Evolutionary conservation across 2,329 filamentous ascomycete genomes (phyloP).

Genomic region (Botrytis hyacinthi): DNA sequence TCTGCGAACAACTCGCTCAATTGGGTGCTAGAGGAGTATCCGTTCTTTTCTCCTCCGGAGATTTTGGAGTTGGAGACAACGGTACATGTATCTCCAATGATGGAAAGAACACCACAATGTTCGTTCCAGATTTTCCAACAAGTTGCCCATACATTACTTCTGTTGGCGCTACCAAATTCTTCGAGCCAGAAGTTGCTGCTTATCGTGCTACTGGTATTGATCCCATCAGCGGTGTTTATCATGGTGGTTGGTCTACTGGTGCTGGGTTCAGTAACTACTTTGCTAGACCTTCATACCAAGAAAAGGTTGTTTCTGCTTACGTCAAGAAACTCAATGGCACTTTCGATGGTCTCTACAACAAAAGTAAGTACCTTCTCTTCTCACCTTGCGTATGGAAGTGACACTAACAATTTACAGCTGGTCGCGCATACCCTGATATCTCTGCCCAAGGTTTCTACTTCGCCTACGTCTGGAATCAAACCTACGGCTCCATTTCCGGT

Average conservation of each 20-base stretch:
- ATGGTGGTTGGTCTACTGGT: constrained; percentile 42
- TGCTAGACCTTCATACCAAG: constrained; percentile 47
- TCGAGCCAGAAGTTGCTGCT: constrained; percentile 33
- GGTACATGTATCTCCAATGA: constrained; percentile 52
- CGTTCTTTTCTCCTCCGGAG: constrained; percentile 52
- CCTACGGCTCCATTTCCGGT: constrained; percentile 45
- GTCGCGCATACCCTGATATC: constrained; percentile 52
- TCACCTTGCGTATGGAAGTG: not conserved
- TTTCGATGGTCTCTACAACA: constrained; percentile 48
- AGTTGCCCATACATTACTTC: constrained; percentile 40
- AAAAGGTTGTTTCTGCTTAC: constrained; percentile 44
- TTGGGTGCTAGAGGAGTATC: constrained; percentile 55
- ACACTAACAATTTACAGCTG: constrained; percentile 30
- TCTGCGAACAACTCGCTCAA: constrained; percentile 54
- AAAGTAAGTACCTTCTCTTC: constrained; percentile 18
- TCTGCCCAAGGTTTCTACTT: constrained; percentile 59
- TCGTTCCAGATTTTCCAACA: constrained; percentile 55
- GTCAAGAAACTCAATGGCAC: constrained; percentile 43
- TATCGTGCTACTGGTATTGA: constrained; percentile 34
- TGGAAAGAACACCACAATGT: constrained; percentile 52
- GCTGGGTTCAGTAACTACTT: constrained; percentile 56
- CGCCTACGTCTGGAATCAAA: constrained; percentile 40
- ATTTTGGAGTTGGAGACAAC: constrained; percentile 46
- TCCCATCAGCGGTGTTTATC: constrained; percentile 39
- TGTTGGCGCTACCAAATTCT: constrained; percentile 29